Base-by-base conservation (phyloP, 306 rosid species). In the Trifolium subterraneum region DNA sequence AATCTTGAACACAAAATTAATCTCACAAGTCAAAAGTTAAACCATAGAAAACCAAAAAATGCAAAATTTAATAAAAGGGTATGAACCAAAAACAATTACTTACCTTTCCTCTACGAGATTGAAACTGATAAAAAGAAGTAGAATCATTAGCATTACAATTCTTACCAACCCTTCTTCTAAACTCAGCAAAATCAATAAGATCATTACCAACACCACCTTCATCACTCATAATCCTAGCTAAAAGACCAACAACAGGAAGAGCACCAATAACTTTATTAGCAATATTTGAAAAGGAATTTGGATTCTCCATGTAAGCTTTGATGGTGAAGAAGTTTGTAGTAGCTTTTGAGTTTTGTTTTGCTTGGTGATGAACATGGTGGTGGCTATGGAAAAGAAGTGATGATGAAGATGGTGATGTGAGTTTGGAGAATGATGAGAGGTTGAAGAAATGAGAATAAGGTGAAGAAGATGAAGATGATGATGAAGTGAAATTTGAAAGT, bases 151-250 rank as follows among this genome's bases (percentile, higher is more conserved):
- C 27, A 11, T 88, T 60, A 36, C 98, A 90, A 54, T 88, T 88
- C 58, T 94, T 91, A 23, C 97, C 98, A 11, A 91, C 96, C 62
- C 97, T 78, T 68, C 94, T 88, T 22, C 97, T 75, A 56, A 94
- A 91, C 90, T 94, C 95, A 1, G 96, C 96, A 52, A 94, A 94
- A 72, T 94, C 97, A 23, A 94, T 64, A 2, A 84, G 47, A 79
- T 94, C 97, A 66, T 70, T 79, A 2, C 97, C 98, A 18, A 94
- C 91, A 59, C 98, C 97, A 38, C 98, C 98, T 84, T 94, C 98
- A 19, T 88, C 91, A 59, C 88, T 88, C 10, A 91, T 15, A 45
- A 94, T 91, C 31, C 96, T 88, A 4, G 96, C 98, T 31, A 91
- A 70, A 16, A 94, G 84, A 2, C 97, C 96, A 29, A 91, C 85